Base-by-base conservation (phyloP, 2,329 filamentous ascomycete genomes). In the Cordyceps javanica region DNA sequence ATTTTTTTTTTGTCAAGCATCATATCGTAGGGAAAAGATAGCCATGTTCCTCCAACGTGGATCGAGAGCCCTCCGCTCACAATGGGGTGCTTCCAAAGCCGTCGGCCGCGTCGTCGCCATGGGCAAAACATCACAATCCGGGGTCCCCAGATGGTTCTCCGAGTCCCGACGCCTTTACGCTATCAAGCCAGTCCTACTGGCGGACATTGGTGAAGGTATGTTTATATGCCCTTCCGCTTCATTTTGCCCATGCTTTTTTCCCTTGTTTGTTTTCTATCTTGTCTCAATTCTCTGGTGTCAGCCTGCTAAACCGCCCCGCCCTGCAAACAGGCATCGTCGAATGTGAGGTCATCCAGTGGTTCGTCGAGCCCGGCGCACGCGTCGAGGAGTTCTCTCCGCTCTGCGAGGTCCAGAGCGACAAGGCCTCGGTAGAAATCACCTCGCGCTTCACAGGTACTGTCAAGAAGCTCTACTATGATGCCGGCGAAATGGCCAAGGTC, bases 321-420 rank as follows among this genome's bases (percentile, higher is more conserved):
- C 48, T 28, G 3, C 32, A 57, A 52, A 42, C 65, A 94, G 94
- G 94, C 57, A 99, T 97, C 68, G 92, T 94, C 70, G 94, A 99
- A 76, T 96, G 94, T 69, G 94, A 99, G 74, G 90, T 99, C 68
- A 97, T 97, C 67, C 94, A 99, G 77, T 99, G 94, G 94, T 99
- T 97, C 71, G 93, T 99, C 63, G 89, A 97, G 74, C 91, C 95
- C 51, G 93, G 92, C 59, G 94, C 94, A 36, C 87, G 89, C 59
- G 92, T 99, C 66, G 92, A 99, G 76, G 93, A 99, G 77, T 99
- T 96, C 82, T 94, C 95, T 65, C 94, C 93, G 60, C 82, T 99
- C 48, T 99, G 94, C 75, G 94, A 99, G 76, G 95, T 99, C 45
- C 94, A 97, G 72, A 97, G 92, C 67, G 94, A 99, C 76, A 99